phyloP scores from a whole-genome alignment of 2,329 filamentous ascomycete genomes.

The Hymenoscyphus repandus region DNA sequence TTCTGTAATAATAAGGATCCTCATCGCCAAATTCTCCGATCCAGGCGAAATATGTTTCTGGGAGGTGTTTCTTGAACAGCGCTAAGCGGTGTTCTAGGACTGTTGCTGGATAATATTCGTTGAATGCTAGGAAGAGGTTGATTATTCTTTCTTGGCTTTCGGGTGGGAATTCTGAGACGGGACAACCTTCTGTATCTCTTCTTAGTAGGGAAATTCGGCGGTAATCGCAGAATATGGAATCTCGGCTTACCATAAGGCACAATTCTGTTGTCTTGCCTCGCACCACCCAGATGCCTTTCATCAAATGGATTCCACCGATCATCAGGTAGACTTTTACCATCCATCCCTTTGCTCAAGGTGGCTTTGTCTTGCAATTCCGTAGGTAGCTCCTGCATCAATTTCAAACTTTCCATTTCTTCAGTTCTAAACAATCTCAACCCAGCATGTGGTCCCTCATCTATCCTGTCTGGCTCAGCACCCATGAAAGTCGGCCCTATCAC shows the following conservation, averaged over 20 bases:
- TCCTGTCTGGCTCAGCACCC: slow-evolving; percentile 67
- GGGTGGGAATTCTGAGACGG: slow-evolving; percentile 42
- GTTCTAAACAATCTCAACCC: slow-evolving; percentile 22
- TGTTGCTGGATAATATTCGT: slow-evolving; percentile 58
- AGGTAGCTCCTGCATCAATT: slow-evolving; percentile 28
- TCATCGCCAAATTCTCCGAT: slow-evolving; percentile 63
- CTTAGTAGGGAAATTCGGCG: slow-evolving; percentile 1
- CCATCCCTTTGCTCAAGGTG: slow-evolving; percentile 30
- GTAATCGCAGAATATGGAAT: not conserved
- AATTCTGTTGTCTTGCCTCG: slow-evolving; percentile 71
- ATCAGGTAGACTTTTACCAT: slow-evolving; percentile 31
- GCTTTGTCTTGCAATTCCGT: slow-evolving; percentile 27
- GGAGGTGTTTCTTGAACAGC: slow-evolving; percentile 49
- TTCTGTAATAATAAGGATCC: slow-evolving; percentile 71
- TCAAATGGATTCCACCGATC: slow-evolving; percentile 78
- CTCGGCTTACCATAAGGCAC: slow-evolving; percentile 51
- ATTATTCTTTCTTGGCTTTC: slow-evolving; percentile 51
- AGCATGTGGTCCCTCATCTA: slow-evolving; percentile 28
- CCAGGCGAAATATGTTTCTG: slow-evolving; percentile 77
- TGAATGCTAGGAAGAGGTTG: slow-evolving; percentile 56
- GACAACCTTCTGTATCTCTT: slow-evolving; percentile 46
- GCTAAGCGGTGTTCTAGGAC: slow-evolving; percentile 51
- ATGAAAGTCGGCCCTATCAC: slow-evolving; percentile 72
- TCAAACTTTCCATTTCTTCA: slow-evolving; percentile 26
- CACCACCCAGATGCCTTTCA: slow-evolving; percentile 72